Conservation (phyloP, 306 rosid species). For the Dalbergia cochinchinensis region DNA sequence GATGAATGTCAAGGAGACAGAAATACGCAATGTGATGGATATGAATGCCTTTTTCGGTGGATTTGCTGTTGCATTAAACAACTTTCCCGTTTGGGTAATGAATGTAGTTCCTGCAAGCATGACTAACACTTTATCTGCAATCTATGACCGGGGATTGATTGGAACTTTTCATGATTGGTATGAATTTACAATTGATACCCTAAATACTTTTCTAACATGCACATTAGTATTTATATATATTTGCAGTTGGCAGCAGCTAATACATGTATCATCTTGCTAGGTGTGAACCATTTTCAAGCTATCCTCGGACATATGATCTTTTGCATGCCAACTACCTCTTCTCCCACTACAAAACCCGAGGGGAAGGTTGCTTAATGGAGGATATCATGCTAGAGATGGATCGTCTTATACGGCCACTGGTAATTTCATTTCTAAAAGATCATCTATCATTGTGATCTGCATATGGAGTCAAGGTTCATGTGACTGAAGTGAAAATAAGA, state of each 20-base stretch:
- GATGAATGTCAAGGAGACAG: constrained; percentile 66
- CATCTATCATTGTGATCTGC: constrained; percentile 14
- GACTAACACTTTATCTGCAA: constrained; percentile 84
- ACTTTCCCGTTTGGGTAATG: constrained; percentile 82
- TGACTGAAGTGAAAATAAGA: constrained; percentile 17
- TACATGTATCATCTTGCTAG: constrained; percentile 53
- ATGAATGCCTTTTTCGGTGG: constrained; percentile 91
- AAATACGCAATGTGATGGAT: constrained; percentile 91
- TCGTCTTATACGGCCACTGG: constrained; percentile 87
- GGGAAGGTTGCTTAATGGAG: constrained; percentile 74
- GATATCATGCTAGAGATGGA: constrained; percentile 97
- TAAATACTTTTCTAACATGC: neutral
- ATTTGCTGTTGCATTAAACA: constrained; percentile 74
- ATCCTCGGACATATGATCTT: constrained; percentile 90
- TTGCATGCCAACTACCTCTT: constrained; percentile 83
- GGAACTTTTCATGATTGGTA: constrained; percentile 96
- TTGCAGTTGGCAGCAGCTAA: constrained; percentile 41
- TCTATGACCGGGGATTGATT: constrained; percentile 78
- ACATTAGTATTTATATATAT: neutral
- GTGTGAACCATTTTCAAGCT: constrained; percentile 95
- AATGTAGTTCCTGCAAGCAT: constrained; percentile 79
- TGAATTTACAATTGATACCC: constrained; percentile 34
- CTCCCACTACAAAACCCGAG: constrained; percentile 68
- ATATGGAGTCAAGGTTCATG: constrained; percentile 37
- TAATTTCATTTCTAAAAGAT: constrained; percentile 43